Base-by-base conservation (phyloP, 176 grass and related monocot genomes). In the Olyra latifolia region DNA sequence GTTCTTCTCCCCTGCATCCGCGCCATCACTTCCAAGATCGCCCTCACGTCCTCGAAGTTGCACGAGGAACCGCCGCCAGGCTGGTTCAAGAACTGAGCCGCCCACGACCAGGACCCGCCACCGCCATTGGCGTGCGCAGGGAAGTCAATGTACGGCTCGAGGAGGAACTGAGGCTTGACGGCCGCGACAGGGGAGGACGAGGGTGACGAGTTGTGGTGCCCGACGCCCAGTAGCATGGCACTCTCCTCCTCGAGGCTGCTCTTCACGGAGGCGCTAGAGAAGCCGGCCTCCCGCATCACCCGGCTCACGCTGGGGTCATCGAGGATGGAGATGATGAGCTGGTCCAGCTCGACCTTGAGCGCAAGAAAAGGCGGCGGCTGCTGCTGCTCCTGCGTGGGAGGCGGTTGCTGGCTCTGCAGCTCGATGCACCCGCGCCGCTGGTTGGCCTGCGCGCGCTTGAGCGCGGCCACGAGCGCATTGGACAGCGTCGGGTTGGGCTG, bases 361-460 rank as follows among this genome's bases (percentile, higher is more conserved):
- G 80, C 91, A 43, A 97, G 52, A 16, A 91, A 81, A 43, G 88
- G 85, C 47, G 66, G 84, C 72, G 85, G 86, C 73, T 89, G 86
- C 43, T 92, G 89, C 29, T 44, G 83, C 32, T 49, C 70, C 6
- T 46, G 86, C 23, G 78, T 11, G 66, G 77, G 50, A n/a, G 84
- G 87, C 72, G 62, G 29, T 13, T 15, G 42, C 55, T 88, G 88
- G 27, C 25, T 47, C 62, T 91, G 90, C 60, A 93, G 71, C 59
- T 97, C 94, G 71, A 87, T 79, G 85, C 90, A 93, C 40, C 93
- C 88, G 69, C 93, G 87, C 41, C 93, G 84, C 76, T 97, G 93
- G 74, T 94, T 89, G 15, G 95, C 89, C 81, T 97, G 89, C 38
- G 95, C 95, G 44, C 94, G 90, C 80, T 97, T 97, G 61, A 97